Percentiles rank a stretch among this genome's conserved stretches.
phyloP scores from a whole-genome alignment of 768 basidiomycete genomes.

The Xerocomus potaroensis region DNA sequence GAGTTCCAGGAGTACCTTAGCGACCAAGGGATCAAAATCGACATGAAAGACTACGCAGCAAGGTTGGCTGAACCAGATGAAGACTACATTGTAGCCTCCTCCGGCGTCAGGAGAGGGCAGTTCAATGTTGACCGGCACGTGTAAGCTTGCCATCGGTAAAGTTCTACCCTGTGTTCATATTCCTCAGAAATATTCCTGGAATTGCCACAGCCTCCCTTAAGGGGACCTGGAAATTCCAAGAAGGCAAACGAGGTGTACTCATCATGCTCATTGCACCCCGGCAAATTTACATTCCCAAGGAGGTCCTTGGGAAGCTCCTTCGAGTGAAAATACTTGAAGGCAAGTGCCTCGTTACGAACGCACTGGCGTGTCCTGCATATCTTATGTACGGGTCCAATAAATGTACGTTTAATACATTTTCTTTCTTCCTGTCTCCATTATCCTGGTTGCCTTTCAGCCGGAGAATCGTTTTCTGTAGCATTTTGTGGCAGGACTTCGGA shows the following conservation, averaged over 20 bases:
- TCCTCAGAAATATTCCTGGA: slow-evolving; percentile 4
- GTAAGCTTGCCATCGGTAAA: neutral
- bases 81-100: slow-evolving; percentile 18
- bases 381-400: slow-evolving; percentile 22
- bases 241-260: slow-evolving; percentile 23
- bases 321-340: slow-evolving; percentile 10
- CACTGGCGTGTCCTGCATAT: slow-evolving; percentile 27
- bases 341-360: slow-evolving; percentile 23
- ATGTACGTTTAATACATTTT: neutral
- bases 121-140: slow-evolving; percentile 5
- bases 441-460: slow-evolving; percentile 6
- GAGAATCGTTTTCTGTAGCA: slow-evolving; percentile 10
- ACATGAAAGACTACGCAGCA: slow-evolving; percentile 1
- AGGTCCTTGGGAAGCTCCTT: neutral
- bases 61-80: slow-evolving; percentile 9
- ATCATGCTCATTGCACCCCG: slow-evolving; percentile 26
- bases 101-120: slow-evolving; percentile 14
- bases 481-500: neutral
- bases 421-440: neutral
- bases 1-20: slow-evolving; percentile 5
- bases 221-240: slow-evolving; percentile 26
- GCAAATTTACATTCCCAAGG: slow-evolving; percentile 11
- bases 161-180: no score
- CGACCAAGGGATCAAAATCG: neutral
- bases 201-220: slow-evolving; percentile 26